Evolutionary conservation across 192 early-diverging fungal genomes (phyloP).

Genomic region (Spinellus fusiger): DNA sequence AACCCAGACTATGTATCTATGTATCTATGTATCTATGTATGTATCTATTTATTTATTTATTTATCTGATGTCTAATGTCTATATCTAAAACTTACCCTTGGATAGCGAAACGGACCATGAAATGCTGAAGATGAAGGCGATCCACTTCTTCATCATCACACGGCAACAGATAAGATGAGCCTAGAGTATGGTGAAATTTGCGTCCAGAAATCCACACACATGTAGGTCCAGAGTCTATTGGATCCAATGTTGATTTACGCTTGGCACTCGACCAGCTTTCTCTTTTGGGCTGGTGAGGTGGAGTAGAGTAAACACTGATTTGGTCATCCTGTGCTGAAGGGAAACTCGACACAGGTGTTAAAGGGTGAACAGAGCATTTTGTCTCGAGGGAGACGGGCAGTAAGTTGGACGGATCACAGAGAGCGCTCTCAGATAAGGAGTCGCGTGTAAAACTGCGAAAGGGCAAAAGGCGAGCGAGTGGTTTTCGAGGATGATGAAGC

Average conservation of each 20-base stretch:
- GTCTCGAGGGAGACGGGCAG: neutral
- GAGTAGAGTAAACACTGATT: neutral
- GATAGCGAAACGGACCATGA: slow-evolving; percentile 42
- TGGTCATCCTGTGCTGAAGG: neutral
- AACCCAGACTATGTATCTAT: too few species aligned
- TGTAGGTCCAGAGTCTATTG: slow-evolving; percentile 12
- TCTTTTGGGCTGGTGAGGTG: neutral
- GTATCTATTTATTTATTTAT: neutral
- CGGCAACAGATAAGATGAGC: slow-evolving; percentile 40
- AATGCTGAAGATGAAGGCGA: slow-evolving; percentile 46
- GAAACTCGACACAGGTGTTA: neutral
- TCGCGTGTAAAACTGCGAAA: slow-evolving; percentile 9
- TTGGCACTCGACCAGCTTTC: neutral
- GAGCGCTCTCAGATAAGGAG: neutral
- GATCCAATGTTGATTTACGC: neutral
- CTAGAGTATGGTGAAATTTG: slow-evolving; percentile 32
- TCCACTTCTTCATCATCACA: slow-evolving; percentile 49
- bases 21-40: too few species aligned
- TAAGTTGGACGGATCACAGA: neutral
- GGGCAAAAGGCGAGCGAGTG: slow-evolving; percentile 9
- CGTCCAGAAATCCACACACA: slow-evolving; percentile 30
- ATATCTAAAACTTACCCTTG: slow-evolving; percentile 27
- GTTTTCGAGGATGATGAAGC: neutral
- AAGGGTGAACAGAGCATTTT: slow-evolving; percentile 1
- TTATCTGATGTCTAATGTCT: neutral